Percentiles rank a stretch among this genome's conserved stretches.
phyloP scores from a whole-genome alignment of 2,329 filamentous ascomycete species.

The Beauveria scarabaeidicola region DNA sequence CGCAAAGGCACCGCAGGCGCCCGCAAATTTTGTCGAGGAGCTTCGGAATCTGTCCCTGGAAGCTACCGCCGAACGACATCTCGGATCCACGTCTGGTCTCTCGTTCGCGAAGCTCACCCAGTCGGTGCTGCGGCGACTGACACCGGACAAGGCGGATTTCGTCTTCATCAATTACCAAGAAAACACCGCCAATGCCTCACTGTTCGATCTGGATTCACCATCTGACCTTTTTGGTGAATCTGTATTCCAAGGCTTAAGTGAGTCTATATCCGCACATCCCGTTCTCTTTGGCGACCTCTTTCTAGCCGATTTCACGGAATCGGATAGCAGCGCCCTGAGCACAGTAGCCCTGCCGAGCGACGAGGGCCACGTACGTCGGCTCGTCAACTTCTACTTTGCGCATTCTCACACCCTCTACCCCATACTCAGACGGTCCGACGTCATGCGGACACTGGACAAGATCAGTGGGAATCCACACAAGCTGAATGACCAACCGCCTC shows the following conservation, averaged over 20 bases:
- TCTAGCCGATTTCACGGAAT: conserved; percentile 19
- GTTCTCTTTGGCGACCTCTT: conserved; percentile 23
- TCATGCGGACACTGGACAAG: conserved; percentile 23
- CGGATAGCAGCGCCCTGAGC: no score
- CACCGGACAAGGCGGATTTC: conserved; percentile 30
- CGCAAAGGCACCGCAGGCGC: neutral
- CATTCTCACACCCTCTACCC: conserved; percentile 40
- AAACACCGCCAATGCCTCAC: conserved; percentile 9
- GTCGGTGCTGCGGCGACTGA: conserved; percentile 22
- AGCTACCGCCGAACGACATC: conserved; percentile 34
- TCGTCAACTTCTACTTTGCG: conserved; percentile 36
- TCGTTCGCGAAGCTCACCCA: conserved; percentile 37
- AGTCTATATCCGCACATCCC: conserved; percentile 20
- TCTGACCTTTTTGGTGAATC: neutral
- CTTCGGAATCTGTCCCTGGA: conserved; percentile 32
- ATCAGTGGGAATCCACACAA: conserved; percentile 22
- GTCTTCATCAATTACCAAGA: conserved; percentile 24
- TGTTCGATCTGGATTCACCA: conserved; percentile 1
- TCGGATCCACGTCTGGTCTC: conserved; percentile 35
- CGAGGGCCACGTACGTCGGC: neutral
- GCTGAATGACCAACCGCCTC: conserved; percentile 23
- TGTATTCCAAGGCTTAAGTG: conserved; percentile 13
- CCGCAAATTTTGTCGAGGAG: conserved; percentile 23
- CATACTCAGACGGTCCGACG: conserved; percentile 27
- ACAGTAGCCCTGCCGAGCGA: neutral